Evolutionary conservation across 352 stramenopile genomes (phyloP).

Genomic region (Pythium utonaiense): DNA sequence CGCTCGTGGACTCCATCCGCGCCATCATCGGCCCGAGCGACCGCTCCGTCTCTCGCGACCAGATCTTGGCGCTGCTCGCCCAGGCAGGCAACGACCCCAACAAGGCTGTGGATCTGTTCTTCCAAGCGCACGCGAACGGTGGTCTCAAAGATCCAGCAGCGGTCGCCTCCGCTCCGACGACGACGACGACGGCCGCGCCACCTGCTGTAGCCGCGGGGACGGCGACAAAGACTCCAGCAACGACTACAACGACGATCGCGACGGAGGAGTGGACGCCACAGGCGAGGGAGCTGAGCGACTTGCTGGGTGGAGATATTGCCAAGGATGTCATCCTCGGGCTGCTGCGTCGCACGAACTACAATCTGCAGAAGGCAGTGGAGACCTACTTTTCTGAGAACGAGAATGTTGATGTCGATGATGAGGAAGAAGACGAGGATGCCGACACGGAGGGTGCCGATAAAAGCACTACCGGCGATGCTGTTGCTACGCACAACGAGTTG

Average conservation of each 20-base stretch:
- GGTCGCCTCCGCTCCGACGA: background rate
- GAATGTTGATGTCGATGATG: constrained; percentile 28
- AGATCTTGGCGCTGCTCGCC: constrained; percentile 58
- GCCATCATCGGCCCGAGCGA: constrained; percentile 66
- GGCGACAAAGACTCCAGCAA: constrained; percentile 29
- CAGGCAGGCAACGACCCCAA: constrained; percentile 70
- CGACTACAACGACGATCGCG: background rate
- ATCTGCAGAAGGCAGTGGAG: constrained; percentile 75
- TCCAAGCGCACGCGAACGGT: constrained; percentile 36
- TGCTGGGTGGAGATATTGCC: constrained; percentile 66
- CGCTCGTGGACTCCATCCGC: constrained; percentile 74
- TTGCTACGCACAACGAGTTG: constrained; percentile 21
- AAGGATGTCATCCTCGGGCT: constrained; percentile 50
- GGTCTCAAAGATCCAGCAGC: background rate
- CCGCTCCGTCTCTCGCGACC: constrained; percentile 50
- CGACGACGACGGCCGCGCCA: constrained; percentile 32
- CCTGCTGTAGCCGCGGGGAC: constrained; percentile 10
- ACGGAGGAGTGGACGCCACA: constrained; percentile 34
- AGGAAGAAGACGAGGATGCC: constrained; percentile 36
- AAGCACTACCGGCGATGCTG: constrained; percentile 23
- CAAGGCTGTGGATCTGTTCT: constrained; percentile 80
- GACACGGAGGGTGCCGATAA: constrained; percentile 22
- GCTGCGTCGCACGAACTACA: constrained; percentile 58
- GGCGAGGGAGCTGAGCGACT: constrained; percentile 57
- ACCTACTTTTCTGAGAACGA: constrained; percentile 75